These are phyloP conservation scores for Mycena metata DNA, from an alignment of 768 basidiomycete species.

Conservation along the genomic window DNA sequence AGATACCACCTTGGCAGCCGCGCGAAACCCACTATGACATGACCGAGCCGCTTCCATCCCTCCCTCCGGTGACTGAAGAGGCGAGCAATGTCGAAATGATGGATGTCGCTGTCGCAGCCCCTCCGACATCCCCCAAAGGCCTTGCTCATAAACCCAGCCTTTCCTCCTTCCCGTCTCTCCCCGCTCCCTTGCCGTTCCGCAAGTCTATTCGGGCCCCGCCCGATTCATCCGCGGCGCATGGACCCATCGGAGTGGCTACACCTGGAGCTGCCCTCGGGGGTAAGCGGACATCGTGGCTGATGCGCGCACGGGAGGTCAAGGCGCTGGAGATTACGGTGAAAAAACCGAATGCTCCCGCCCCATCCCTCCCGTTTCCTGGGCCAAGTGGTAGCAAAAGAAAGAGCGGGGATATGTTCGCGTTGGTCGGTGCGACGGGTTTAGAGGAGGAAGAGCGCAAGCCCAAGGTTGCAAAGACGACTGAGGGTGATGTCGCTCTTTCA, in stretches of 20 bases:
- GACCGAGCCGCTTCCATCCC: slow-evolving; percentile 24
- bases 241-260: slow-evolving; percentile 52
- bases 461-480: slow-evolving; percentile 65
- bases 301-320: slow-evolving; percentile 81
- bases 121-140: slow-evolving; percentile 35
- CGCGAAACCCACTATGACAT: slow-evolving; percentile 15
- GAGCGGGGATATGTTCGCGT: slow-evolving; percentile 63
- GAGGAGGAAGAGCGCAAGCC: slow-evolving; percentile 59
- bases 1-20: slow-evolving; percentile 31
- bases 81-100: slow-evolving; percentile 39
- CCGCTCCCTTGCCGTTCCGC: slow-evolving; percentile 76
- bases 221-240: slow-evolving; percentile 56
- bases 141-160: slow-evolving; percentile 55
- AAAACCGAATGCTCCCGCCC: slow-evolving; percentile 44
- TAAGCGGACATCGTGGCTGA: slow-evolving; percentile 86
- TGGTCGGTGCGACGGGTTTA: slow-evolving; percentile 39
- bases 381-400: slow-evolving; percentile 70
- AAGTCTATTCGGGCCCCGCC: slow-evolving; percentile 71
- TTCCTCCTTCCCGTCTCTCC: slow-evolving; percentile 71
- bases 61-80: slow-evolving; percentile 15
- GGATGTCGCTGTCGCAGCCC: slow-evolving; percentile 7
- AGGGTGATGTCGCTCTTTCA: slow-evolving; percentile 49
- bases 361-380: slow-evolving; percentile 31
- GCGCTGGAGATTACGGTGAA: slow-evolving; percentile 70
- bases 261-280: slow-evolving; percentile 60